Percentiles rank a stretch among this genome's conserved stretches.
phyloP scores from a whole-genome alignment of 495 filamentous ascomycete species.

The Chaetomidium leptoderma region DNA sequence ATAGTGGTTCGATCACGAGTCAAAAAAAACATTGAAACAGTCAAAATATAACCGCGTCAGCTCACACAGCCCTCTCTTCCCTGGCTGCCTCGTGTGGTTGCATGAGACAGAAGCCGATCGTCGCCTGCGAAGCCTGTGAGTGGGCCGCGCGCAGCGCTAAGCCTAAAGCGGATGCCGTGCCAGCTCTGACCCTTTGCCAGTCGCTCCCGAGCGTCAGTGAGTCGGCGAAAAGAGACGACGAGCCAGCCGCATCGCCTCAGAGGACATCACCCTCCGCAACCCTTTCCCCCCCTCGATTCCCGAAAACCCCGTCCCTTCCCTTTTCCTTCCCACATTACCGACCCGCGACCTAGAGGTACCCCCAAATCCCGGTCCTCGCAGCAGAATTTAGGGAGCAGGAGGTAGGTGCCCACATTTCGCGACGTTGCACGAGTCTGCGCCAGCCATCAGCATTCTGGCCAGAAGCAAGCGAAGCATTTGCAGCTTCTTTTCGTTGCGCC shows the following conservation, averaged over 20 bases:
- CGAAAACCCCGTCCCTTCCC: slow-evolving; percentile 10
- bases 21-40: too few species aligned
- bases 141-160: slow-evolving; percentile 16
- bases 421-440: slow-evolving; percentile 15
- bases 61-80: neutral
- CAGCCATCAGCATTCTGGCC: slow-evolving; percentile 16
- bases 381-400: slow-evolving; percentile 14
- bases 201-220: slow-evolving; percentile 20
- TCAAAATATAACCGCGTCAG: neutral
- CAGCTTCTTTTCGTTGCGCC: slow-evolving; percentile 16
- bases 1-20: too few species aligned
- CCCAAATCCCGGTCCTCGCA: slow-evolving; percentile 12
- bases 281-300: slow-evolving; percentile 4
- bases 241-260: slow-evolving; percentile 29
- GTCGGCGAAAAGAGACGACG: slow-evolving; percentile 24
- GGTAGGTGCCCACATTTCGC: slow-evolving; percentile 20
- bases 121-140: neutral
- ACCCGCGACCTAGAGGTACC: slow-evolving; percentile 16
- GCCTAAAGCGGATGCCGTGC: slow-evolving; percentile 18
- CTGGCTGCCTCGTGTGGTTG: neutral
- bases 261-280: slow-evolving; percentile 18
- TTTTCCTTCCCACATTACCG: slow-evolving; percentile 5
- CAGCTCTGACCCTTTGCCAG: slow-evolving; percentile 22
- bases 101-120: neutral
- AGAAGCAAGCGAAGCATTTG: neutral